Percentiles rank a stretch among this genome's conserved stretches.
Conservation (phyloP, 805 yeast species). For the Pichia eremophila region DNA sequence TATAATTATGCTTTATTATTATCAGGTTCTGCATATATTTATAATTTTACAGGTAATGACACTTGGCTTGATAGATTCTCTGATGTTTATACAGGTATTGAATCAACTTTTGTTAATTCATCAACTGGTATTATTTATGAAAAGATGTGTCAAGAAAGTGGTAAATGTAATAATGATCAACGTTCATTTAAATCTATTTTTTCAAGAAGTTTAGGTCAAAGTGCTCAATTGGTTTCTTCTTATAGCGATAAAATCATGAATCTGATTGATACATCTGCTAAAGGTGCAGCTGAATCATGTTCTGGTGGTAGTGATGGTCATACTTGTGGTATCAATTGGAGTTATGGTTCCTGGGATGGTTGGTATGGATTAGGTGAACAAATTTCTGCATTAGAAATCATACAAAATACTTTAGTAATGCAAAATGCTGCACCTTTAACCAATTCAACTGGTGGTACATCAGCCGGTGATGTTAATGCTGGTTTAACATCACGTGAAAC, state of each 20-base stretch:
- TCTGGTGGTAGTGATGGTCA: constrained; percentile 79
- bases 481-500: constrained; percentile 50
- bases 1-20: constrained; percentile 63
- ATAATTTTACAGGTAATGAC: constrained; percentile 45
- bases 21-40: constrained; percentile 63
- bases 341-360: constrained; percentile 49
- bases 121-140: constrained; percentile 44
- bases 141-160: constrained; percentile 44
- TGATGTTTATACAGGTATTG: constrained; percentile 30
- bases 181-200: constrained; percentile 65
- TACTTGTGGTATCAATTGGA: constrained; percentile 80
- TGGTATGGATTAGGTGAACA: constrained; percentile 78
- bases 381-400: constrained; percentile 62
- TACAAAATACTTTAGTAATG: constrained; percentile 36
- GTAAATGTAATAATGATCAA: constrained; percentile 64
- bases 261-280: constrained; percentile 35
- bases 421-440: constrained; percentile 51
- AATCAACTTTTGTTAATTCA: constrained; percentile 35
- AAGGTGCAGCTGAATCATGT: constrained; percentile 71
- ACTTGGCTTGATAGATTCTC: constrained; percentile 33
- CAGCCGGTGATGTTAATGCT: constrained; percentile 44
- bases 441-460: constrained; percentile 56
- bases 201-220: constrained; percentile 51
- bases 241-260: constrained; percentile 32
- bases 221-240: constrained; percentile 46